Evolutionary conservation across 2,329 filamentous ascomycete genomes (phyloP).

Genomic region (Leptographium lundbergii): DNA sequence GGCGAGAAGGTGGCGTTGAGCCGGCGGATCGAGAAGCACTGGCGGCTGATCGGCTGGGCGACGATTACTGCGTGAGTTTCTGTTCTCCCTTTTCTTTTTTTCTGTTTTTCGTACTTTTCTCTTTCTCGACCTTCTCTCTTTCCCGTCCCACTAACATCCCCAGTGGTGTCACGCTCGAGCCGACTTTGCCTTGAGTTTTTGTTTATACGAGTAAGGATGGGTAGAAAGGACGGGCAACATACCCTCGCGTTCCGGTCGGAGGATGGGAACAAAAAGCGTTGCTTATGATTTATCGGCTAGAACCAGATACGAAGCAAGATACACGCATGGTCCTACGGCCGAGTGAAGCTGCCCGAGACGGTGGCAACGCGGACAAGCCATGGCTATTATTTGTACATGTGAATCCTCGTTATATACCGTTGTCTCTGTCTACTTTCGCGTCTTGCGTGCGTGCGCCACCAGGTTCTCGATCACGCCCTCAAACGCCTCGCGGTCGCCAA

Average conservation of each 20-base stretch:
- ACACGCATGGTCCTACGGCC: not conserved
- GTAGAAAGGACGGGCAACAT: not conserved
- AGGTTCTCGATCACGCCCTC: constrained; percentile 95
- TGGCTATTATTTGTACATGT: not conserved
- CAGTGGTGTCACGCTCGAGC: constrained; percentile 13
- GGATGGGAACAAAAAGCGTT: not conserved
- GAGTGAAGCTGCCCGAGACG: not conserved
- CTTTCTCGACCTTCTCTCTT: not conserved
- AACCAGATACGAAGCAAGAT: not conserved
- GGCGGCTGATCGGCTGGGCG: constrained; percentile 88
- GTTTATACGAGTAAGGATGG: not conserved
- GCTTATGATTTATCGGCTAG: not conserved
- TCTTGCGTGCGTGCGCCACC: constrained; percentile 79
- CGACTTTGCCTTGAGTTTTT: constrained; percentile 2
- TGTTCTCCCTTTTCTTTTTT: not conserved
- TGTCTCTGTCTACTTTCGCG: constrained; percentile 46
- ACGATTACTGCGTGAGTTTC: constrained; percentile 56
- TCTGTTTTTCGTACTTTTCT: not conserved
- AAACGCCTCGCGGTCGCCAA: constrained; percentile 85
- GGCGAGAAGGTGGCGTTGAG: constrained; percentile 96
- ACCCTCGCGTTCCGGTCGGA: not conserved
- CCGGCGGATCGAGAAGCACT: constrained; percentile 97
- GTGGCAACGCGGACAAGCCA: not conserved
- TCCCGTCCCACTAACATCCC: not conserved
- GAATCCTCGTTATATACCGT: not conserved